A percentile compares a stretch with the other conserved stretches of the same genome.
Conservation (phyloP, 345 rosid genomes). For the Aethionema arabicum region DNA sequence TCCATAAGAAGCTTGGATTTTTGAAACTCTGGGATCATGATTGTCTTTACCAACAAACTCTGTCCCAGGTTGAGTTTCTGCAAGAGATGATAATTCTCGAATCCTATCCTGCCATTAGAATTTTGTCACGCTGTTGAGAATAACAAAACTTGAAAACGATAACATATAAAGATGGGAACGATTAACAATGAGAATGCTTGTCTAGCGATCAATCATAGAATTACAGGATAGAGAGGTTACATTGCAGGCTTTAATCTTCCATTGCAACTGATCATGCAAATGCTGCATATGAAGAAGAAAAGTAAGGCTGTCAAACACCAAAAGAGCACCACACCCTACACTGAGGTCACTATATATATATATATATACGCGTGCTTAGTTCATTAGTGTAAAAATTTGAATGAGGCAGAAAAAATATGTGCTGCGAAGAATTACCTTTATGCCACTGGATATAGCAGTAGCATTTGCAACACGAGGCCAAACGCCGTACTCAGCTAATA, state of each 20-base stretch:
- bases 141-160: no score
- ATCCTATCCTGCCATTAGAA: slow-evolving; percentile 62
- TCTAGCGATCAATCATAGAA: not conserved
- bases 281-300: slow-evolving; percentile 44
- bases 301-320: not conserved
- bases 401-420: slow-evolving; percentile 9
- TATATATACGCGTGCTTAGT: not conserved
- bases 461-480: slow-evolving; percentile 77
- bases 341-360: not conserved
- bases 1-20: slow-evolving; percentile 37
- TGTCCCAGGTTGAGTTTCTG: slow-evolving; percentile 43
- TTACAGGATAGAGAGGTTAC: slow-evolving; percentile 53
- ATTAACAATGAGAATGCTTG: not conserved
- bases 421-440: slow-evolving; percentile 58
- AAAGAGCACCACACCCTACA: not conserved
- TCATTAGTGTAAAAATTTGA: not conserved
- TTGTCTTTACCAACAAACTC: slow-evolving; percentile 39
- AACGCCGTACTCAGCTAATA: slow-evolving; percentile 75
- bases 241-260: slow-evolving; percentile 76
- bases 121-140: slow-evolving; percentile 3
- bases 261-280: slow-evolving; percentile 78
- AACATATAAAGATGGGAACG: not conserved
- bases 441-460: slow-evolving; percentile 54
- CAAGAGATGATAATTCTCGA: slow-evolving; percentile 45
- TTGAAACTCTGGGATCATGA: slow-evolving; percentile 34